Conservation (phyloP, 2,329 filamentous ascomycete genomes). For the Stemphylium lycopersici region DNA sequence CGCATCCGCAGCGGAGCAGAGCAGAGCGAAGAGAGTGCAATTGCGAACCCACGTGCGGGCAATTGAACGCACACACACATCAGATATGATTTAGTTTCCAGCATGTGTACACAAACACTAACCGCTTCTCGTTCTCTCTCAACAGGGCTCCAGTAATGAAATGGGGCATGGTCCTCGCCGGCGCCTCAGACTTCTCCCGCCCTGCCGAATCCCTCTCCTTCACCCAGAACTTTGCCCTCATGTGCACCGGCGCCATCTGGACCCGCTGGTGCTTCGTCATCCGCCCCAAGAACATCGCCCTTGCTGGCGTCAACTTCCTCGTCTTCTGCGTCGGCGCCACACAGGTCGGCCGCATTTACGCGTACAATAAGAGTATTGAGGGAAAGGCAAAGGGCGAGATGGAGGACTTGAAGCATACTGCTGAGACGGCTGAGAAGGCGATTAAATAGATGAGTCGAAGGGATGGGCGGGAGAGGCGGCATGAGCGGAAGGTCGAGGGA, state of each 20-base stretch:
- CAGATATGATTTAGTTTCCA: too few species aligned
- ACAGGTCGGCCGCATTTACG: conserved; percentile 78
- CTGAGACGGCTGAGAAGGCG: conserved; percentile 32
- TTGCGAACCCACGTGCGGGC: background rate
- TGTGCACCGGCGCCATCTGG: conserved; percentile 93
- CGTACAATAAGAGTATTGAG: conserved; percentile 69
- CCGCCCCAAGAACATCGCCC: conserved; percentile 87
- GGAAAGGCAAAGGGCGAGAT: conserved; percentile 47
- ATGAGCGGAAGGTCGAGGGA: background rate
- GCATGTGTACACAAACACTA: conserved; percentile 1
- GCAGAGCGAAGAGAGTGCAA: background rate
- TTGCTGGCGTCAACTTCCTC: conserved; percentile 98
- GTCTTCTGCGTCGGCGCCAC: conserved; percentile 84
- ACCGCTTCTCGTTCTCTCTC: background rate
- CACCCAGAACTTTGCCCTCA: conserved; percentile 89
- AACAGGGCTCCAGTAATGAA: conserved; percentile 90
- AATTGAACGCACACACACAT: background rate
- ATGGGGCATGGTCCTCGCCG: conserved; percentile 91
- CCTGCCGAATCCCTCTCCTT: conserved; percentile 92
- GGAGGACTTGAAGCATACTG: conserved; percentile 40
- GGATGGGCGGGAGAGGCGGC: background rate
- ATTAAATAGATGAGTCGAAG: conserved; percentile 1
- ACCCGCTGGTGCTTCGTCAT: conserved; percentile 99
- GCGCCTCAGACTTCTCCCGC: conserved; percentile 87
- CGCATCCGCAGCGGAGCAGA: background rate